Evolutionary conservation across 2,329 filamentous ascomycete species (phyloP).

Genomic region (Neocucurbitaria cava): DNA sequence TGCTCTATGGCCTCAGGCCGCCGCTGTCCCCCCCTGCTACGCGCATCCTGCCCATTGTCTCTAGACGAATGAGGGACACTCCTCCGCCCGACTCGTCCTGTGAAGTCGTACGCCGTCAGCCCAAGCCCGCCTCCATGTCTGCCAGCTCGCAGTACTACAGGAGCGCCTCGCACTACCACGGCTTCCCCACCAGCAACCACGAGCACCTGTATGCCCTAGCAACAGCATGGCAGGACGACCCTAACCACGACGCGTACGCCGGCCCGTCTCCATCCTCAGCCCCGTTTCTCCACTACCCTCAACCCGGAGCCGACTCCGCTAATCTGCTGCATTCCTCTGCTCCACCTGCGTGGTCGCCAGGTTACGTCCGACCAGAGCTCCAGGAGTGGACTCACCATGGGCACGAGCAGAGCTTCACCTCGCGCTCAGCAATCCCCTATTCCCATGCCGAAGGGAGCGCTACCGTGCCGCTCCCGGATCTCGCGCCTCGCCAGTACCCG

Average conservation of each 20-base stretch:
- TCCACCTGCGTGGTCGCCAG: conserved; percentile 27
- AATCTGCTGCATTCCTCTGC: conserved; percentile 21
- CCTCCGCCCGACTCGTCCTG: conserved; percentile 18
- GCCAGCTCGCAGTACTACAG: conserved; percentile 41
- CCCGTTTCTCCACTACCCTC: conserved; percentile 33
- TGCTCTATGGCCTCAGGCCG: conserved; percentile 29
- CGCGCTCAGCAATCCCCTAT: conserved; percentile 28
- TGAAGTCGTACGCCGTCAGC: conserved; percentile 35
- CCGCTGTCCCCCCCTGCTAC: conserved; percentile 23
- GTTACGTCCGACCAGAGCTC: conserved; percentile 21
- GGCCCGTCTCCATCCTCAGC: conserved; percentile 31
- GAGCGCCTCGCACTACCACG: conserved; percentile 39
- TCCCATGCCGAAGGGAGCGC: conserved; percentile 22
- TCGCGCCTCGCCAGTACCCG: conserved; percentile 7
- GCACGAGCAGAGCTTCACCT: conserved; percentile 20
- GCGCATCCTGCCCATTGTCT: conserved; percentile 19
- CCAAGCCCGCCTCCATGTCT: conserved; percentile 34
- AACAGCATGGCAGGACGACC: conserved; percentile 32
- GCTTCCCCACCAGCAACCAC: conserved; percentile 25
- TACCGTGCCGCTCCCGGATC: neutral
- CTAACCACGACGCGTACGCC: conserved; percentile 30
- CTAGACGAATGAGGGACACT: conserved; percentile 29
- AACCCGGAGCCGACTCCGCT: conserved; percentile 33
- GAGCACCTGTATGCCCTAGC: conserved; percentile 35
- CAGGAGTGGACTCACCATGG: conserved; percentile 27